Base-by-base conservation (phyloP, 1,284 basidiomycete species). In the Tilletia setariae region DNA sequence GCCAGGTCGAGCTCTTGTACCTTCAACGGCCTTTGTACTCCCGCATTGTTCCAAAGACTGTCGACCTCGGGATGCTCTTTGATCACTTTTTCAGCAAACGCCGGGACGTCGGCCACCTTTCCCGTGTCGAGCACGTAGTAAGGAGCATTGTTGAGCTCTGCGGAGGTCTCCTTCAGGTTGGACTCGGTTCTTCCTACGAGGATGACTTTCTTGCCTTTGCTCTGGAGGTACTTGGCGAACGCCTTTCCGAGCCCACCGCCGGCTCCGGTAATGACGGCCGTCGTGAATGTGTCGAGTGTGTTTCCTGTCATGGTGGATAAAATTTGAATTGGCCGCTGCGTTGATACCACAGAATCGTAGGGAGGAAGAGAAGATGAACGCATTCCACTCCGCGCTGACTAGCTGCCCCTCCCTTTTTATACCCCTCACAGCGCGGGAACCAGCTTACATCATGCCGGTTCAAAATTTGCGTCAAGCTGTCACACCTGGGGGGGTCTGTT, bases 31-130 rank as follows among this genome's bases (percentile, higher is more conserved):
- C 74, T 63, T 67, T 84, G 83, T 0, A 84, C 83, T 4, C 83
- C 84, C 2, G 84, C 84, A 73, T 84, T 84, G 75, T 84, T 84
- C 74, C 84, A 82, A 64, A 84, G 67, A 62, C 83, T 83, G 72
- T 84, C 84, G 40, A 84, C 74, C 47, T 84, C 83, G 2, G 84
- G 83, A 67, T 84, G 83, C 63, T 84, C 82, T 19, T 67, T 65
- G 21, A 77, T 70, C 35, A 84, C 70, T 61, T 76, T 81, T 21
- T 79, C 71, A 62, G 78, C 67, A 68, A 84, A 82, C 0, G 76
- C 64, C 2, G 78, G 70, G 32, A 83, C 74, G 15, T 79, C 74
- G 8, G 69, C 62, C 8, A 77, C 73, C 42, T 83, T 76, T 16
- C 82, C 83, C 4, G 82, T 81, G 64, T 84, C 83, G 25, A 84